These are phyloP conservation scores for Epichloe hybrida DNA, from an alignment of 2,329 filamentous ascomycete genomes.

Conservation along the genomic window DNA sequence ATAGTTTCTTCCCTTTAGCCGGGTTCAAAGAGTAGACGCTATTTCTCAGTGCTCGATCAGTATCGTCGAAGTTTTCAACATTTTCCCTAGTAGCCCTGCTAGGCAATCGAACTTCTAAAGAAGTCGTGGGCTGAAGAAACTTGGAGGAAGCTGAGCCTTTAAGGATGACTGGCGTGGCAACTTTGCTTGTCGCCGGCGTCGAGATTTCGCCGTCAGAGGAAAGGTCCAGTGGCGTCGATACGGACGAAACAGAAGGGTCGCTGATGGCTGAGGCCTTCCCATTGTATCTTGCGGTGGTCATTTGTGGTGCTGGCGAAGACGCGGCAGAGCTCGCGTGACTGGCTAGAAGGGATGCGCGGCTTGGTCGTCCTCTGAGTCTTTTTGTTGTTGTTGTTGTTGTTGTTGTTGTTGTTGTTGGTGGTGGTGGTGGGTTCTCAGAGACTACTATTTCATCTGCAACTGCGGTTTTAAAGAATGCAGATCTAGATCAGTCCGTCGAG, in stretches of 20 bases:
- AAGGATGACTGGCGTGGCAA: constrained; percentile 19
- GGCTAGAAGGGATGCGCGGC: constrained; percentile 7
- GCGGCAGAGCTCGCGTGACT: constrained; percentile 7
- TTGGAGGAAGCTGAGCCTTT: constrained; percentile 6
- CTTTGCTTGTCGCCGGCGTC: constrained; percentile 24
- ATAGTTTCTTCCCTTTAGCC: constrained; percentile 29
- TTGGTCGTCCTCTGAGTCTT: constrained; percentile 14
- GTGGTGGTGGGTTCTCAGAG: constrained; percentile 1
- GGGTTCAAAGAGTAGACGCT: constrained; percentile 36
- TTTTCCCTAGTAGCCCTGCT: constrained; percentile 11
- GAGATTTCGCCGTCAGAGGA: constrained; percentile 21
- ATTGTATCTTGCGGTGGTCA: not conserved
- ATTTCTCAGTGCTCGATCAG: constrained; percentile 17
- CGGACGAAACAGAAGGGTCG: constrained; percentile 20
- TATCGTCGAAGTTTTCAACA: constrained; percentile 11
- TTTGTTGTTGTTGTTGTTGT: too few relatives aligned
- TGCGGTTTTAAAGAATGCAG: not conserved
- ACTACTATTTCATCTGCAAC: not conserved
- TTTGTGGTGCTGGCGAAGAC: constrained; percentile 1
- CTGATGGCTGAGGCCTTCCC: constrained; percentile 8
- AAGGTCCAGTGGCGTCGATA: constrained; percentile 15
- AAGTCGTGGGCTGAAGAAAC: not conserved
- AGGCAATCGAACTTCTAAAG: constrained; percentile 19
- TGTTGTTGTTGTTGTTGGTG: too few relatives aligned
- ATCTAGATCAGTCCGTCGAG: not conserved